phyloP scores from a whole-genome alignment of 2,329 filamentous ascomycete genomes.

The Epichloe baconii region DNA sequence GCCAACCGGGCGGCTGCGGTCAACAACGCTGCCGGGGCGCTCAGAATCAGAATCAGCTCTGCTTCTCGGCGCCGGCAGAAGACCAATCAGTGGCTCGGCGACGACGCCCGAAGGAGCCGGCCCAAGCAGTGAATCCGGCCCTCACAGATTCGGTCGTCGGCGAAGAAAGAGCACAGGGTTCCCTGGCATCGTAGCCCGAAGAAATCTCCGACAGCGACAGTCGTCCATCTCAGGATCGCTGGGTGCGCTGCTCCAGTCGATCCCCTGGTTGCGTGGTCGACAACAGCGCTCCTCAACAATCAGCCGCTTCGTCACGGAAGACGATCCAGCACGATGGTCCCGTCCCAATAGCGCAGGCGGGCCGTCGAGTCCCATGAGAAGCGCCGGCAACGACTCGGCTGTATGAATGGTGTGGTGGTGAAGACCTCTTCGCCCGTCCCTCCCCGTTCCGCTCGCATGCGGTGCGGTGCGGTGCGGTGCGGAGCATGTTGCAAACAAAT shows the following conservation, averaged over 20 bases:
- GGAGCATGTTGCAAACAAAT: background rate
- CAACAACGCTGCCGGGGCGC: slow-evolving; percentile 33
- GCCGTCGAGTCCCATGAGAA: background rate
- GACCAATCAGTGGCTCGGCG: slow-evolving; percentile 18
- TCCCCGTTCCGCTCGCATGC: background rate
- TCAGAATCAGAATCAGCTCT: slow-evolving; percentile 24
- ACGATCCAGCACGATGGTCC: background rate
- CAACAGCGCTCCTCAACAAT: slow-evolving; percentile 6
- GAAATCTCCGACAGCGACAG: slow-evolving; percentile 24
- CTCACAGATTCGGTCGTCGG: slow-evolving; percentile 24
- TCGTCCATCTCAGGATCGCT: slow-evolving; percentile 35
- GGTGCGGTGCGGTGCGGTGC: background rate
- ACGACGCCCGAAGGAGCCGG: slow-evolving; percentile 13
- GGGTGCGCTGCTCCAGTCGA: slow-evolving; percentile 34
- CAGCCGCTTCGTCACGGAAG: slow-evolving; percentile 3
- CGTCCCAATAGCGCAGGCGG: background rate
- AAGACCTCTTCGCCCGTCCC: background rate
- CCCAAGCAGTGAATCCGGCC: slow-evolving; percentile 17
- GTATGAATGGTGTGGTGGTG: slow-evolving; percentile 16
- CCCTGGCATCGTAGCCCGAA: slow-evolving; percentile 44
- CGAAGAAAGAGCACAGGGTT: slow-evolving; percentile 49
- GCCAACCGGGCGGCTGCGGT: slow-evolving; percentile 28
- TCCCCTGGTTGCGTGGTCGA: slow-evolving; percentile 37
- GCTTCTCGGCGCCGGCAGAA: slow-evolving; percentile 22
- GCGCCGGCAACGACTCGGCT: slow-evolving; percentile 14